Evolutionary conservation across 495 filamentous ascomycete species (phyloP).

Genomic region (Parathielavia hyrcaniae): DNA sequence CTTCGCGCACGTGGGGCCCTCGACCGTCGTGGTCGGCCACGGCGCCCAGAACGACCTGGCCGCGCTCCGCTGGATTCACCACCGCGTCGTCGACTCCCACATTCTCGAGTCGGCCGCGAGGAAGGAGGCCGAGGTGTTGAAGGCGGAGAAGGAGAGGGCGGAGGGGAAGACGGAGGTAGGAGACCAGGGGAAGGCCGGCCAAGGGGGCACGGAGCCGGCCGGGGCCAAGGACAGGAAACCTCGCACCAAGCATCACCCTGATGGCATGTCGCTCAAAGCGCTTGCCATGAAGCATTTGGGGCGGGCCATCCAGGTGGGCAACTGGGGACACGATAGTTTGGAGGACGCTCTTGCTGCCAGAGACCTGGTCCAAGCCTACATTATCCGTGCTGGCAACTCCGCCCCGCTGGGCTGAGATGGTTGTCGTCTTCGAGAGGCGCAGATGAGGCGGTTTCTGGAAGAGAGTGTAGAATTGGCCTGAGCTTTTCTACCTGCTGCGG

Average conservation of each 20-base stretch:
- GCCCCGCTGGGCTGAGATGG: neutral
- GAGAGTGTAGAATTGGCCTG: no score
- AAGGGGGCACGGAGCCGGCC: neutral
- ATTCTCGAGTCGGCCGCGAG: conserved; percentile 4
- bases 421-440: no score
- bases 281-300: conserved; percentile 28
- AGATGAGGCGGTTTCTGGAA: no score
- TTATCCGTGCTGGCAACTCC: neutral
- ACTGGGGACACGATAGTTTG: conserved; percentile 34
- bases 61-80: conserved; percentile 22
- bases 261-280: conserved; percentile 29
- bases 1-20: conserved; percentile 34
- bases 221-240: conserved; percentile 14
- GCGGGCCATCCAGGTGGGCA: conserved; percentile 29
- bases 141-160: conserved; percentile 1
- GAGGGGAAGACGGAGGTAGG: neutral
- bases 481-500: no score
- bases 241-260: neutral
- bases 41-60: conserved; percentile 25
- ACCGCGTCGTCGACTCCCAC: conserved; percentile 6
- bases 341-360: conserved; percentile 40
- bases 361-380: conserved; percentile 29
- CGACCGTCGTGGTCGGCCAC: conserved; percentile 36
- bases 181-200: neutral
- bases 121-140: conserved; percentile 1